Conservation (phyloP, 2,329 filamentous ascomycete genomes). For the Botrytis hyacinthi region DNA sequence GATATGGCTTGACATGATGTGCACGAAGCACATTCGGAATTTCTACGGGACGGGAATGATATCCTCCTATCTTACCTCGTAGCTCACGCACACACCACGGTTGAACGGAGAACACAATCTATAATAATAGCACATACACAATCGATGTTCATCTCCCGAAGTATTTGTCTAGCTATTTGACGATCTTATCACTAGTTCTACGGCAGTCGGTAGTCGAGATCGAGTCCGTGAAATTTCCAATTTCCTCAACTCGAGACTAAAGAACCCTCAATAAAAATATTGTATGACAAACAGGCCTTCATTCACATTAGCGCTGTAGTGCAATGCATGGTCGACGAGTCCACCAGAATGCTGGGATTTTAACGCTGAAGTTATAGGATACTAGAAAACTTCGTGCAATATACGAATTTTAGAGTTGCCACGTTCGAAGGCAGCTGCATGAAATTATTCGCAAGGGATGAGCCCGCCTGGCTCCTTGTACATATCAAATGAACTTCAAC, state of each 20-base stretch:
- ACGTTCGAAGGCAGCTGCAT: constrained; percentile 24
- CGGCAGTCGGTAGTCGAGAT: not conserved
- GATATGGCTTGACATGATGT: constrained; percentile 3
- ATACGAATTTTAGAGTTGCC: constrained; percentile 16
- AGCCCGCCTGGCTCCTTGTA: not conserved
- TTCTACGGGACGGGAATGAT: not conserved
- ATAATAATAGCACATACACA: not conserved
- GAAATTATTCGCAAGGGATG: constrained; percentile 14
- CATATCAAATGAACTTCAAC: not conserved
- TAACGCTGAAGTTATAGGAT: not conserved
- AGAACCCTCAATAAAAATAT: not conserved
- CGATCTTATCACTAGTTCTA: not conserved
- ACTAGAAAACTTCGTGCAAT: constrained; percentile 15
- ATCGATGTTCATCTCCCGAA: not conserved
- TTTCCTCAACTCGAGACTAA: not conserved
- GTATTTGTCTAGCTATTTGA: not conserved
- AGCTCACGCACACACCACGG: not conserved
- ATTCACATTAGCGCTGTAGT: constrained; percentile 6
- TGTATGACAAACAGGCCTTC: not conserved
- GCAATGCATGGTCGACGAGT: constrained; percentile 3
- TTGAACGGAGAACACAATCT: not conserved
- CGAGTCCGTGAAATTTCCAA: not conserved
- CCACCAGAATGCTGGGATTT: constrained; percentile 6
- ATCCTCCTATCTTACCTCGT: constrained; percentile 8
- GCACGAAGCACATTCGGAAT: constrained; percentile 1